Base-by-base conservation (phyloP, 768 basidiomycete species). In the Pholiota molesta region DNA sequence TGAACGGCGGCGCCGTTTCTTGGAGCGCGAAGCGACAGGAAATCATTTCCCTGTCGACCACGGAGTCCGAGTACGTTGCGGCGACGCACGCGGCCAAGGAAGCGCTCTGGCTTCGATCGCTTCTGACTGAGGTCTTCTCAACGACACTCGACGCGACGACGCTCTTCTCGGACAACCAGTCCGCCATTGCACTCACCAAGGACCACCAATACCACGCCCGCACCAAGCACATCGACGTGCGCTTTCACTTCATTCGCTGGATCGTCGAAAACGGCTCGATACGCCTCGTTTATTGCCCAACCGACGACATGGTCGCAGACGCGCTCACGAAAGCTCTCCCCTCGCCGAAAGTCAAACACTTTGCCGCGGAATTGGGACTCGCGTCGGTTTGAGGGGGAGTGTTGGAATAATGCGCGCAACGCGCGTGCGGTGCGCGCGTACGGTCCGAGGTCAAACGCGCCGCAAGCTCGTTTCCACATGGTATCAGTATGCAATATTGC, bases 21-120 rank as follows among this genome's bases (percentile, higher is more conserved):
- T 78, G 78, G 78, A 44, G 45, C 1, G 72, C 71, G 14, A 69
- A 71, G 57, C 62, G 68, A 17, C 79, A 79, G 66, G 33, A 68
- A 1, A 64, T 72, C 17, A 73, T 81, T 2, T 62, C 64, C 0
- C 52, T 67, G 2, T 65, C 57, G 14, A 67, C 57, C 1, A 60
- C 66, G 8, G 61, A 67, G 33, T 45, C 66, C 37, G 55, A 65
- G 33, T 68, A 68, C 52, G 62, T 68, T 5, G 66, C 64, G 9
- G 55, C 52, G 3, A 65, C 64, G 5, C 64, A 68, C 19, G 59
- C 65, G 0, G 31, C 59, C 5, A 55, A 39, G 35, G 53, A 55
- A 55, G 53, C 53, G 2, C 17, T 55, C 8, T 61, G 59, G 59
- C 45, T 64, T 21, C 49, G n/a, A n/a, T n/a, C n/a, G n/a, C n/a